Evolutionary conservation across 1,139 yeast species (phyloP), one percentile per base, ranked within the genome.

Genomic region (Kodamaea plutei): DNA sequence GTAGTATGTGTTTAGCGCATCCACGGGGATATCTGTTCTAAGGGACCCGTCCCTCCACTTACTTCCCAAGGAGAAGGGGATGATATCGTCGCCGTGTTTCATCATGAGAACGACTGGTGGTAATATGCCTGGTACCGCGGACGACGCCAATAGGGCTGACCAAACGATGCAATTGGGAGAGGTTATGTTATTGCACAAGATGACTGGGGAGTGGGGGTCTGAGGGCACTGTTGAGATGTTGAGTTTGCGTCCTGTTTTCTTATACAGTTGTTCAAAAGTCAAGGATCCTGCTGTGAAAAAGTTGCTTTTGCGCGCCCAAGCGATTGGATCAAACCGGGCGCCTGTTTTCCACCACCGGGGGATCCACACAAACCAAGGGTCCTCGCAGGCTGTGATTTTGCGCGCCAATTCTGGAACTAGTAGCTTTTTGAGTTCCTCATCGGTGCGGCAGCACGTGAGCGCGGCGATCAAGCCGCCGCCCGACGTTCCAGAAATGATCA

Each of bases 401-500:
- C 68, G 50, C 2, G 88, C 84, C 26, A 84, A 49, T 44, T 76
- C 68, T 0, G 93, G 91, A 1, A 63, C 74, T 12, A 84, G 50
- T 20, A 82, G 48, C 34, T 69, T 54, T 27, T 61, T 56, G 29
- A 84, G 61, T 47, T 84, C 94, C 17, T 76, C 79, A 45, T 81
- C 71, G 1, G 87, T 78, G 36, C 89, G 58, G 0, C 87, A 77
- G 35, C 89, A 74, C 0, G 83, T 75, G 27, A 84, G 54, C 0
- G 89, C 84, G 0, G 93, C 91, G 15, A 83, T 76, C n/a, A 82
- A 54, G 1, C 88, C 91, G 8, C 94, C 94, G 2, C 93, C 93
- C 2, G 87, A 78, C 0, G 93, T 84, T 1, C 94, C 94, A 19
- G 85, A 76, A 10, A 84, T 64, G 24, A 84, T 80, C 8, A 68